Evolutionary conservation across 176 grass and related monocot genomes (phyloP), one percentile per base, ranked within the genome.

Genomic region (Thalia dealbata): DNA sequence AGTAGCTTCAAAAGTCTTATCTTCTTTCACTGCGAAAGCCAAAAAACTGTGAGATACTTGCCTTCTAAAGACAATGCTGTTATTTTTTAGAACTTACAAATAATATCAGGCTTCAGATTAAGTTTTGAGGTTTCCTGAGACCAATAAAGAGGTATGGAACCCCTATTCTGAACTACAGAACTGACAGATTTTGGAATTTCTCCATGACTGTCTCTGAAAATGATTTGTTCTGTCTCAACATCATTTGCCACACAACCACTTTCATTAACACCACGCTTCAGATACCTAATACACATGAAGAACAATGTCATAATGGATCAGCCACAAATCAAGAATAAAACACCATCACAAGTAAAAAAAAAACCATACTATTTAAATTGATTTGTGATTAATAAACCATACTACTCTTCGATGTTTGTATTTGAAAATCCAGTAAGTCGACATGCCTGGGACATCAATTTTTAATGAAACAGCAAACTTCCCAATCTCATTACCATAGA

Each of bases 101-200:
- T 86, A 70, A 97, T 97, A 82, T 92, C 83, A 71, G 89, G 89
- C 83, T 88, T 97, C 81, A 89, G 59, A 77, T 88, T 92, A 61
- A 92, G 73, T 60, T 85, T 83, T 73, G 90, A 88, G 55, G 87
- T 81, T 78, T 97, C 93, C 51, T 97, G 89, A 61, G 93, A 97
- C 93, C 93, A 97, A 75, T 88, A 92, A 65, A 97, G 76, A 10
- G 93, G 93, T 64, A 97, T 97, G 16, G 93, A 97, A 76, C 93
- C 89, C 87, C 93, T 88, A 68, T 97, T 89, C 82, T 97, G 93
- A 73, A 92, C 87, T 56, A 97, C 82, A 79, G 93, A 97, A 81
- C 84, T 88, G 83, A 92, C 82, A 81, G 85, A 76, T 44, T 25
- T 78, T 73, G 89, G 89, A 71, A 71, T 62, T 70, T 18, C 67